Evolutionary conservation across 2,329 filamentous ascomycete genomes (phyloP).

Genomic region (Xylaria sp.): DNA sequence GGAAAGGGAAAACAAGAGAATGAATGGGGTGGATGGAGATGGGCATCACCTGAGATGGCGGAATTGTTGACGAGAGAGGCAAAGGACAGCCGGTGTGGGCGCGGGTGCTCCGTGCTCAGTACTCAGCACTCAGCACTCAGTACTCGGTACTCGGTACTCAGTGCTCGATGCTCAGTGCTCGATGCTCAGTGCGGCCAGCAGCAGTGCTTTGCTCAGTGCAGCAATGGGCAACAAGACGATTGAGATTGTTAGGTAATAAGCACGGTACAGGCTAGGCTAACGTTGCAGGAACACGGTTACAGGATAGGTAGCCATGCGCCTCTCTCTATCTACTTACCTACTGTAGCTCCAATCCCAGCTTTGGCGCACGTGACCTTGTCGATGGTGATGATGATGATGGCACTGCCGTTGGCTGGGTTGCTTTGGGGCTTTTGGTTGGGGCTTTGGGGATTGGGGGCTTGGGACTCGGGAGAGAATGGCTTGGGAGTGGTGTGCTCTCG

Average conservation of each 20-base stretch:
- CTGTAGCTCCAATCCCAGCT: too few relatives aligned
- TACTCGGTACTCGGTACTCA: not conserved
- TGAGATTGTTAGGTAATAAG: too few relatives aligned
- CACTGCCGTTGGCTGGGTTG: not conserved
- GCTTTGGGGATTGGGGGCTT: too few relatives aligned
- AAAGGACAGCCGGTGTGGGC: not conserved
- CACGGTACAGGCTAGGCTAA: too few relatives aligned
- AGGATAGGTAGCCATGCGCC: too few relatives aligned
- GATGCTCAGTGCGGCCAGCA: slow-evolving; percentile 10
- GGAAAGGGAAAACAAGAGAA: not conserved
- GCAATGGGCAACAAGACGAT: too few relatives aligned
- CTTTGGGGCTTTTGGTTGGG: too few relatives aligned
- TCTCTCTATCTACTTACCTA: too few relatives aligned
- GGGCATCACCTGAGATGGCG: too few relatives aligned
- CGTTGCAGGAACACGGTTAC: too few relatives aligned
- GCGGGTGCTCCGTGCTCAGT: not conserved
- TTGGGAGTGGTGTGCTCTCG: not conserved
- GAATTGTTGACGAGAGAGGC: slow-evolving; percentile 2
- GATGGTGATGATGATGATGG: slow-evolving; percentile 11
- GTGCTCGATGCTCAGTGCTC: not conserved
- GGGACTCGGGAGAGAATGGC: too few relatives aligned
- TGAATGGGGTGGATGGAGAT: slow-evolving; percentile 9
- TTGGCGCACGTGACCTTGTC: slow-evolving; percentile 22
- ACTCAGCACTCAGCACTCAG: not conserved
- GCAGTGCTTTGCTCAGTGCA: too few relatives aligned